phyloP scores from a whole-genome alignment of 805 yeast species.

The Saccharomycopsis sp. region DNA sequence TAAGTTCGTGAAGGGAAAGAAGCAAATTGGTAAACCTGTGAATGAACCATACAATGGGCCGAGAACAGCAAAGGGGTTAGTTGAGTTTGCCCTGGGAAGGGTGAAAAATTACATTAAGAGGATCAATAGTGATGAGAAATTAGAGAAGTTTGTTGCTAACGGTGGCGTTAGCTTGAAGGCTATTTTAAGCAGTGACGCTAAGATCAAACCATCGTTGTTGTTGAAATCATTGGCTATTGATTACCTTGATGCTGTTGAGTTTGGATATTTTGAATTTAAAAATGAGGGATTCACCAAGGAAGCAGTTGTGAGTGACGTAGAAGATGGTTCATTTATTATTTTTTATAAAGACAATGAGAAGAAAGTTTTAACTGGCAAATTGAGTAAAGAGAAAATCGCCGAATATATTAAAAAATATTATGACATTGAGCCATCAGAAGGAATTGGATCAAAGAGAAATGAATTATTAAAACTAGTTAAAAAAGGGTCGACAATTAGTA shows the following conservation, averaged over 20 bases:
- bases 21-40: constrained; percentile 25
- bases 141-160: constrained; percentile 24
- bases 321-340: constrained; percentile 23
- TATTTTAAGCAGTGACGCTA: constrained; percentile 42
- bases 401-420: constrained; percentile 23
- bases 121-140: constrained; percentile 31
- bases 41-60: constrained; percentile 56
- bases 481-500: constrained; percentile 21
- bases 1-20: constrained; percentile 35
- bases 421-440: constrained; percentile 26
- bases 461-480: constrained; percentile 23
- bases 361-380: constrained; percentile 22
- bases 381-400: constrained; percentile 25
- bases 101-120: constrained; percentile 61
- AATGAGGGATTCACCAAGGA: constrained; percentile 26
- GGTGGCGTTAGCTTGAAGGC: constrained; percentile 32
- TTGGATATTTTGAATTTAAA: constrained; percentile 36
- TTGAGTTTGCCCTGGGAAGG: constrained; percentile 47
- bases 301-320: constrained; percentile 17
- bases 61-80: constrained; percentile 48
- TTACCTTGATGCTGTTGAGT: constrained; percentile 44
- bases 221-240: constrained; percentile 67
- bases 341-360: constrained; percentile 23
- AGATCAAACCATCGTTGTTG: constrained; percentile 43
- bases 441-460: constrained; percentile 28